A percentile compares a stretch with the other conserved stretches of the same genome.
These are phyloP conservation scores for Trichosporon faecale DNA, from an alignment of 1,284 basidiomycete genomes.

Conservation along the genomic window DNA sequence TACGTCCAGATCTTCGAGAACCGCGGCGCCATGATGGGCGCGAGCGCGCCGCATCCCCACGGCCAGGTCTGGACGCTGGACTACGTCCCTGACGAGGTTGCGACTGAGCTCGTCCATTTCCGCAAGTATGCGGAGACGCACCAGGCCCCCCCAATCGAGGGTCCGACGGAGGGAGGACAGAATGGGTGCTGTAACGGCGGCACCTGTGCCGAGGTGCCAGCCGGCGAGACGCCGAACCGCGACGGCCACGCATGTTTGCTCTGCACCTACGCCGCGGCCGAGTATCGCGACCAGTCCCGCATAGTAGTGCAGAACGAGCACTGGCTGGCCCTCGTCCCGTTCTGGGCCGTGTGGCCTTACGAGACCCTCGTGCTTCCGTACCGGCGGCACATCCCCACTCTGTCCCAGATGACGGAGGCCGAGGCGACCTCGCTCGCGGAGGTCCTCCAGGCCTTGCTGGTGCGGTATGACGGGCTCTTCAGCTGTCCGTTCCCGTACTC, in stretches of 20 bases:
- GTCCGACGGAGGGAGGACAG: background rate
- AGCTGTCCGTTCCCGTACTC: constrained; percentile 87
- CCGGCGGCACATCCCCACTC: constrained; percentile 69
- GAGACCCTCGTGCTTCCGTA: constrained; percentile 81
- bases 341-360: constrained; percentile 96
- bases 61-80: constrained; percentile 87
- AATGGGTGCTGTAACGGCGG: constrained; percentile 45
- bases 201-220: background rate
- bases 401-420: constrained; percentile 60
- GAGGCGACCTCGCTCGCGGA: constrained; percentile 67
- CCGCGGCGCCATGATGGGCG: constrained; percentile 94
- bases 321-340: constrained; percentile 86
- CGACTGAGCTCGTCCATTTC: constrained; percentile 58
- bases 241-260: constrained; percentile 68
- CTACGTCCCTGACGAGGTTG: constrained; percentile 67
- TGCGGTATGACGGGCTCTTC: constrained; percentile 81
- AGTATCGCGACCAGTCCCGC: constrained; percentile 62
- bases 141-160: background rate
- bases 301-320: constrained; percentile 65
- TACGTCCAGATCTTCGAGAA: constrained; percentile 94
- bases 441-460: constrained; percentile 64
- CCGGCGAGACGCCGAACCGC: constrained; percentile 31
- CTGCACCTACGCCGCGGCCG: constrained; percentile 77
- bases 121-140: background rate
- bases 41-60: constrained; percentile 93